Conservation (phyloP, 2,329 filamentous ascomycete species). For the Monilinia vaccinii-corymbosi region DNA sequence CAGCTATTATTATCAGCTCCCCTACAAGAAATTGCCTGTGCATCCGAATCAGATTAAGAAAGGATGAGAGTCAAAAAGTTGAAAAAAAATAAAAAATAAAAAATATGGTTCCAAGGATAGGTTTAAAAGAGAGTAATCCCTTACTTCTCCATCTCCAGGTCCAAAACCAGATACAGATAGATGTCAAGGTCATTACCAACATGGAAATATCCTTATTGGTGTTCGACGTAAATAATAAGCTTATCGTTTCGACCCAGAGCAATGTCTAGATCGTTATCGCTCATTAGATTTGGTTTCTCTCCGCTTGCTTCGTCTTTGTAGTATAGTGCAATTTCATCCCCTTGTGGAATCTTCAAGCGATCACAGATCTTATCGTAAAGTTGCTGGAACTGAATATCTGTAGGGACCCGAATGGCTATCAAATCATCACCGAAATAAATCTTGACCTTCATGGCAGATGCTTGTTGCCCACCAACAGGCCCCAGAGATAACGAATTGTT, state of each 20-base stretch:
- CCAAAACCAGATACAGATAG: not conserved
- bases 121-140: not conserved
- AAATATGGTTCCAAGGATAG: conserved; percentile 1
- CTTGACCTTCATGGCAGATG: conserved; percentile 76
- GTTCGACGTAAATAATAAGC: conserved; percentile 64
- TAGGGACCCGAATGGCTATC: conserved; percentile 81
- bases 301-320: conserved; percentile 71
- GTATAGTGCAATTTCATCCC: conserved; percentile 66
- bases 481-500: conserved; percentile 47
- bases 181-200: not conserved
- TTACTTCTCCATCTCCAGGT: conserved; percentile 8
- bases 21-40: conserved; percentile 20
- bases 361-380: conserved; percentile 80
- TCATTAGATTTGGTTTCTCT: conserved; percentile 64
- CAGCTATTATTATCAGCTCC: conserved; percentile 25
- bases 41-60: conserved; percentile 28
- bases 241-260: conserved; percentile 82
- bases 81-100: conserved; percentile 6
- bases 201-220: conserved; percentile 16
- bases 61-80: conserved; percentile 8
- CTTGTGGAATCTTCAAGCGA: conserved; percentile 61
- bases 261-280: conserved; percentile 70
- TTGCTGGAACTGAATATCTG: conserved; percentile 67
- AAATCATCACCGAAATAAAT: conserved; percentile 88
- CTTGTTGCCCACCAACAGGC: conserved; percentile 27